Conservation (phyloP, 2,329 filamentous ascomycete species). For the Fusarium tupiense region DNA sequence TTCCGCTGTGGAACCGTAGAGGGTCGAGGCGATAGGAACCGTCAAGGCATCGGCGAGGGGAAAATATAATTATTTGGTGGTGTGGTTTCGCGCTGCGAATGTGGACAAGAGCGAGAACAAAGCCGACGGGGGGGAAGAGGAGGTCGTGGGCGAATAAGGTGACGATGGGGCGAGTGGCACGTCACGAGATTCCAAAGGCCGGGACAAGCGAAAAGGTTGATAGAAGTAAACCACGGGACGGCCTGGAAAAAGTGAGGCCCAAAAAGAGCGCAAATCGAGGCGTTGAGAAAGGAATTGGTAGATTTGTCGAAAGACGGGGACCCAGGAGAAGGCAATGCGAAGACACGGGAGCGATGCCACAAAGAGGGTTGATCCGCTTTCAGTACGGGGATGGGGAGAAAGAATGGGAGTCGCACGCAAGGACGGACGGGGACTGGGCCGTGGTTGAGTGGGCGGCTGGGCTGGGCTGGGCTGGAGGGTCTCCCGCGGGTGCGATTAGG, state of each 20-base stretch:
- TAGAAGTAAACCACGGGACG: conserved; percentile 27
- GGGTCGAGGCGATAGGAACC: conserved; percentile 29
- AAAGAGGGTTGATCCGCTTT: conserved; percentile 38
- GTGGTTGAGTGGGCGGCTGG: conserved; percentile 30
- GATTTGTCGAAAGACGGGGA: conserved; percentile 30
- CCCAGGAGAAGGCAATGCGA: conserved; percentile 42
- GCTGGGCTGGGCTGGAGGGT: conserved; percentile 25
- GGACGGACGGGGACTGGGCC: conserved; percentile 19
- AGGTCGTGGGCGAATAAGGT: conserved; percentile 38
- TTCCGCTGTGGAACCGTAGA: conserved; percentile 29
- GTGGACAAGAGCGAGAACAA: conserved; percentile 35
- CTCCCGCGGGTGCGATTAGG: conserved; percentile 41
- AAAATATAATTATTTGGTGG: conserved; percentile 30
- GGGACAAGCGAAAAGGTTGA: conserved; percentile 30
- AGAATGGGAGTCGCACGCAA: conserved; percentile 32
- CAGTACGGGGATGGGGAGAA: conserved; percentile 27
- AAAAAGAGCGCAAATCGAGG: conserved; percentile 36
- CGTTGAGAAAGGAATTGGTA: conserved; percentile 28
- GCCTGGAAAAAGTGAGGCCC: conserved; percentile 27
- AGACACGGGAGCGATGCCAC: conserved; percentile 39
- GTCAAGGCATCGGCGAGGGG: conserved; percentile 43
- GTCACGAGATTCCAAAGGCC: conserved; percentile 40
- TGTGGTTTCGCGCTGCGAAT: conserved; percentile 44
- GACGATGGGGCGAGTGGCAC: conserved; percentile 44
- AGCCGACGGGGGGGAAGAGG: conserved; percentile 28